Evolutionary conservation across 441 rosid species (phyloP).

Genomic region (Erodium texanum): DNA sequence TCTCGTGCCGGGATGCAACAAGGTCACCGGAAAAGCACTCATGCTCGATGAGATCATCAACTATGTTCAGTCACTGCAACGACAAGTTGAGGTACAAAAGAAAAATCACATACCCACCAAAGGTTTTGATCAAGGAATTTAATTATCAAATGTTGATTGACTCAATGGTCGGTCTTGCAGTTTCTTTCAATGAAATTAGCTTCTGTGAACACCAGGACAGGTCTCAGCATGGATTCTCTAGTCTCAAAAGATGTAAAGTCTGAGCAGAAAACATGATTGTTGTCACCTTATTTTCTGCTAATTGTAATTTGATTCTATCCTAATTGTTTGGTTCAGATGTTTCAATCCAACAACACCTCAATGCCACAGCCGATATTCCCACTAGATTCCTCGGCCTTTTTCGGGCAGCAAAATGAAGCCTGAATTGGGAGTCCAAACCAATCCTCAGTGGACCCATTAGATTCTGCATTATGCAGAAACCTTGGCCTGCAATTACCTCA

Average conservation of each 20-base stretch:
- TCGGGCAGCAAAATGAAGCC: slow-evolving; percentile 23
- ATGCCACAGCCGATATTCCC: not conserved
- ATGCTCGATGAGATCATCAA: slow-evolving; percentile 72
- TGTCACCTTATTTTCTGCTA: not conserved
- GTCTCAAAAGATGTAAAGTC: slow-evolving; percentile 24
- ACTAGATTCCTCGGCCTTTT: slow-evolving; percentile 41
- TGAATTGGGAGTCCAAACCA: slow-evolving; percentile 21
- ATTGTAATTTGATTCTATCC: not conserved
- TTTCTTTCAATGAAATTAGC: slow-evolving; percentile 68
- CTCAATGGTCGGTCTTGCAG: slow-evolving; percentile 24
- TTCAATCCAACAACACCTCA: slow-evolving; percentile 30
- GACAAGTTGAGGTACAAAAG: slow-evolving; percentile 71
- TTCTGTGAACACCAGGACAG: slow-evolving; percentile 54
- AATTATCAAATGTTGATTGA: too few relatives aligned
- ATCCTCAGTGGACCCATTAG: slow-evolving; percentile 26
- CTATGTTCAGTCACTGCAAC: slow-evolving; percentile 68
- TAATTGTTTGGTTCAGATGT: slow-evolving; percentile 26
- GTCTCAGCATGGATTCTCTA: slow-evolving; percentile 34
- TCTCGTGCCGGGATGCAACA: slow-evolving; percentile 66
- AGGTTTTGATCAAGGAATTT: too few relatives aligned
- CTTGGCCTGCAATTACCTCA: slow-evolving; percentile 40
- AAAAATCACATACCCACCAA: not conserved
- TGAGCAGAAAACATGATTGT: slow-evolving; percentile 6
- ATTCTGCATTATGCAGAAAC: slow-evolving; percentile 27
- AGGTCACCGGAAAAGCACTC: slow-evolving; percentile 66